Evolutionary conservation across 345 rosid species (phyloP).

Genomic region (Rhodamnia argentea): DNA sequence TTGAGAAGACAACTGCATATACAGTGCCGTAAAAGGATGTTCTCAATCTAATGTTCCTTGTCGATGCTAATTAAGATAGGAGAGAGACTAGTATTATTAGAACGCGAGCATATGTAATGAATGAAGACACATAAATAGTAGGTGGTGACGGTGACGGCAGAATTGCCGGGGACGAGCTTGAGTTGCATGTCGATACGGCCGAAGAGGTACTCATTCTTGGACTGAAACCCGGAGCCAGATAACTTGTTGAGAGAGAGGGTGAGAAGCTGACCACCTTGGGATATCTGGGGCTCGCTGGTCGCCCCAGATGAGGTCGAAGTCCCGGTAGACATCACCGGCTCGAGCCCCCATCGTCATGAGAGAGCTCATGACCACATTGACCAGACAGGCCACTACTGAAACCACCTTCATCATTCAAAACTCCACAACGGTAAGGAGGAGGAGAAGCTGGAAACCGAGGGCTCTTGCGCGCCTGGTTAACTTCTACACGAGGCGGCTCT

Average conservation of each 20-base stretch:
- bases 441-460: background rate
- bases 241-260: conserved; percentile 37
- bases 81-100: background rate
- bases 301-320: conserved; percentile 48
- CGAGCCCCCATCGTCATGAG: background rate
- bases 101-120: background rate
- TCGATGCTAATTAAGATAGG: background rate
- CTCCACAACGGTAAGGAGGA: background rate
- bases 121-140: conserved; percentile 23
- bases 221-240: conserved; percentile 51
- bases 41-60: background rate
- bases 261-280: conserved; percentile 46
- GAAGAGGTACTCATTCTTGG: conserved; percentile 39
- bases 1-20: conserved; percentile 37
- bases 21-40: background rate
- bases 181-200: conserved; percentile 41
- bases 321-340: conserved; percentile 24
- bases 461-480: no score
- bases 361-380: background rate
- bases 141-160: conserved; percentile 48
- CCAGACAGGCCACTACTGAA: background rate
- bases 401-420: background rate
- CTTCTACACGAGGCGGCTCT: no score
- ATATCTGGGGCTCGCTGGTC: conserved; percentile 37
- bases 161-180: conserved; percentile 48